Evolutionary conservation across 495 filamentous ascomycete species (phyloP).

Genomic region (Aspergillus hancockii): DNA sequence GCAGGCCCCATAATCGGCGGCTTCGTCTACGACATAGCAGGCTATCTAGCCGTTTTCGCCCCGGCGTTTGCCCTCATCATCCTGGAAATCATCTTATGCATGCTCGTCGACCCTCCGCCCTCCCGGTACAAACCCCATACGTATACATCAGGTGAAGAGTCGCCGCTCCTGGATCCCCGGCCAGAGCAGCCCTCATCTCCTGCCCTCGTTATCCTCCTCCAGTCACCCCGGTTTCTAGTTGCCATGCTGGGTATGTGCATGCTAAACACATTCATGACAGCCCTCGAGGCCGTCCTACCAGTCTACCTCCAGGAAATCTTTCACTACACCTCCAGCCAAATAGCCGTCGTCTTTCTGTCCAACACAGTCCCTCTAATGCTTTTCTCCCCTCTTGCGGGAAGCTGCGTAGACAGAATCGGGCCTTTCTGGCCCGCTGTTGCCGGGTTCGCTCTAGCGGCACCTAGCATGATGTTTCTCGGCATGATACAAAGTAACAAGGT

Average conservation of each 20-base stretch:
- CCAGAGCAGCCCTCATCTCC: not conserved
- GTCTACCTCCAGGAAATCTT: not conserved
- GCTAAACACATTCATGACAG: not conserved
- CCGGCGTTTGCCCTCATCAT: not conserved
- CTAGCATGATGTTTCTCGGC: slow-evolving; percentile 9
- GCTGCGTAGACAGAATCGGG: slow-evolving; percentile 2
- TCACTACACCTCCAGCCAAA: slow-evolving; percentile 3
- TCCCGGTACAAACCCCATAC: not conserved
- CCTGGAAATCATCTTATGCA: not conserved
- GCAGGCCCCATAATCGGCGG: slow-evolving; percentile 7
- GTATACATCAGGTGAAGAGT: not conserved
- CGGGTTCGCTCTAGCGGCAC: slow-evolving; percentile 1
- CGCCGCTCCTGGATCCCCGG: not conserved
- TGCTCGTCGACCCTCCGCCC: not conserved
- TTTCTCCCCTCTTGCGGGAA: not conserved
- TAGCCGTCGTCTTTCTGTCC: slow-evolving; percentile 4
- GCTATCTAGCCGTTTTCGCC: slow-evolving; percentile 5
- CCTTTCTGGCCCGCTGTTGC: not conserved
- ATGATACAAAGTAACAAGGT: not conserved
- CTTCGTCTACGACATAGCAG: slow-evolving; percentile 2
- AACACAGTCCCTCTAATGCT: not conserved
- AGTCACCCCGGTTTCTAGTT: not conserved
- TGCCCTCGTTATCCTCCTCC: not conserved
- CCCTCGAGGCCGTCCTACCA: slow-evolving; percentile 2
- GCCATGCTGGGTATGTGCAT: not conserved